Evolutionary conservation across 2,329 filamentous ascomycete genomes (phyloP).

Genomic region (Aspergillus persii): DNA sequence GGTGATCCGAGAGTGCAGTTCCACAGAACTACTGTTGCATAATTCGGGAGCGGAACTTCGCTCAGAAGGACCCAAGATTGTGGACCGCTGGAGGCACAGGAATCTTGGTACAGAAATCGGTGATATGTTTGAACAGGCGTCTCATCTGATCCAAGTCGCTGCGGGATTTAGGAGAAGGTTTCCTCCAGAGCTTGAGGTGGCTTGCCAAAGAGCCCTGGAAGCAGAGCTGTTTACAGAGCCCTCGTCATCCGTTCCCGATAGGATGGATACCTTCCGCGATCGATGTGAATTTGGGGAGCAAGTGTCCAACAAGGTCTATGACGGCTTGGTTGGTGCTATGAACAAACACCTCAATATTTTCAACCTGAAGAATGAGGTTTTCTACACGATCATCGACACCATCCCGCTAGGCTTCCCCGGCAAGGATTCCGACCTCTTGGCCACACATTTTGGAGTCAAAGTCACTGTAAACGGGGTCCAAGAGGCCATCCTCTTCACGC

Average conservation of each 20-base stretch:
- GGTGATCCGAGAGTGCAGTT: constrained; percentile 74
- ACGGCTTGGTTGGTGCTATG: constrained; percentile 66
- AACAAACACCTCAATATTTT: constrained; percentile 60
- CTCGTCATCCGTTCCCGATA: constrained; percentile 66
- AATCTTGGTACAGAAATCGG: constrained; percentile 49
- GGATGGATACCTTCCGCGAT: constrained; percentile 76
- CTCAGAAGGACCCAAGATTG: constrained; percentile 37
- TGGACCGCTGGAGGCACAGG: constrained; percentile 44
- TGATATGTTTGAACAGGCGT: constrained; percentile 53
- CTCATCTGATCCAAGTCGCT: constrained; percentile 67
- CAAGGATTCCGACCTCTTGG: constrained; percentile 44
- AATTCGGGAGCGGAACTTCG: constrained; percentile 54
- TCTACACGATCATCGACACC: constrained; percentile 51
- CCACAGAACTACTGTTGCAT: constrained; percentile 70
- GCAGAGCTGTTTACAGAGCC: constrained; percentile 73
- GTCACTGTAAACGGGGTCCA: constrained; percentile 73
- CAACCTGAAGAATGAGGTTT: constrained; percentile 49
- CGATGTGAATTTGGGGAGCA: constrained; percentile 74
- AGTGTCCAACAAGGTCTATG: constrained; percentile 77
- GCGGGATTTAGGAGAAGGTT: constrained; percentile 68
- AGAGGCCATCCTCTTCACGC: constrained; percentile 71
- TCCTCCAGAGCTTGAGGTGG: constrained; percentile 65
- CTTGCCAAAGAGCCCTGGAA: constrained; percentile 65
- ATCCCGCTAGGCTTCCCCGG: constrained; percentile 44
- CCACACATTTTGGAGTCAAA: constrained; percentile 72